Conservation (phyloP, 495 filamentous ascomycete species). For the Apodospora peruviana region DNA sequence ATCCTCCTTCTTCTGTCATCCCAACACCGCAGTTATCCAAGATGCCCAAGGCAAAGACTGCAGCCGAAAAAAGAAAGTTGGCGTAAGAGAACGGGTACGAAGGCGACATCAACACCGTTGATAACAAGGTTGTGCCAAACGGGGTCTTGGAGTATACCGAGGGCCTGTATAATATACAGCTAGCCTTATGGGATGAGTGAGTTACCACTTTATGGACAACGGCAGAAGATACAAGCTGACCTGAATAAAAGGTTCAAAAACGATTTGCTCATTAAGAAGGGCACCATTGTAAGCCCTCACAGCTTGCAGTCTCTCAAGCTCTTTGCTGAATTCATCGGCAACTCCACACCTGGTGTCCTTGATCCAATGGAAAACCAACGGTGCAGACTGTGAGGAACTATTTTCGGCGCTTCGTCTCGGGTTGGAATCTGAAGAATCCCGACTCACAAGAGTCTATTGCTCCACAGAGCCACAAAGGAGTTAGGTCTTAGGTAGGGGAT, state of each 20-base stretch:
- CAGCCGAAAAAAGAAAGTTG: neutral
- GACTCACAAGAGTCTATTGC: no score
- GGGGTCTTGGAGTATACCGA: neutral
- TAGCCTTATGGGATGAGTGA: conserved; percentile 1
- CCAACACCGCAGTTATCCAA: neutral
- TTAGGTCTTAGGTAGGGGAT: no score
- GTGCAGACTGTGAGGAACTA: conserved; percentile 1
- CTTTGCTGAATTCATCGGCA: conserved; percentile 1
- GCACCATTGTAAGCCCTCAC: neutral
- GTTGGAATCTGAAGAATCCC: conserved; percentile 1
- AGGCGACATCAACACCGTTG: neutral
- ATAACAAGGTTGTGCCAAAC: neutral
- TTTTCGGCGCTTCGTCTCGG: neutral
- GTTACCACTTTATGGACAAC: neutral
- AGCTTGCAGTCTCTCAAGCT: neutral
- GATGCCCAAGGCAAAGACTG: neutral
- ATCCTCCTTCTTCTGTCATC: neutral
- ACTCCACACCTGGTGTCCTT: neutral
- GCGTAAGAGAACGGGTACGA: neutral
- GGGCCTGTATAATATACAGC: neutral
- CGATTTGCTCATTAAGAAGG: neutral
- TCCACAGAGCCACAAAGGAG: no score
- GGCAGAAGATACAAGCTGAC: neutral
- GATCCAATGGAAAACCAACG: neutral
- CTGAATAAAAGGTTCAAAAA: neutral